Evolutionary conservation across 768 basidiomycete genomes (phyloP).

Genomic region (Boletus rubescentipes): DNA sequence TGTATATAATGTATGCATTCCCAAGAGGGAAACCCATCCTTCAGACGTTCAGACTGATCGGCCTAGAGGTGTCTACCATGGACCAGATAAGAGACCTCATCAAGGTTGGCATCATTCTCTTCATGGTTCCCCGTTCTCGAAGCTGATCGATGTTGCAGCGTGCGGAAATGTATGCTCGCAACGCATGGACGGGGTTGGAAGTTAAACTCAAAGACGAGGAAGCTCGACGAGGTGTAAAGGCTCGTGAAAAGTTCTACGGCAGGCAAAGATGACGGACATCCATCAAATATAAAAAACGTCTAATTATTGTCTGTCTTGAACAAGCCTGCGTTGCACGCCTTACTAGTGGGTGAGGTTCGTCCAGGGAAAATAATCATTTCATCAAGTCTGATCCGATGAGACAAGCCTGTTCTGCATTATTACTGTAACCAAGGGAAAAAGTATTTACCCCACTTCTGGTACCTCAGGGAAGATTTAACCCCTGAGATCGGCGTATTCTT

Average conservation of each 20-base stretch:
- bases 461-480: too few relatives aligned
- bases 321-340: too few relatives aligned
- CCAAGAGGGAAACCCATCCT: conserved; percentile 40
- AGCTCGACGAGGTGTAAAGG: conserved; percentile 56
- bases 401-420: too few relatives aligned
- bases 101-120: conserved; percentile 41
- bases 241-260: conserved; percentile 49
- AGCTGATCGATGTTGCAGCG: conserved; percentile 53
- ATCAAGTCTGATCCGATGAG: too few relatives aligned
- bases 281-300: not conserved
- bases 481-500: too few relatives aligned
- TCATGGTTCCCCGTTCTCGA: not conserved
- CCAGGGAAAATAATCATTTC: too few relatives aligned
- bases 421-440: too few relatives aligned
- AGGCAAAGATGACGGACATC: conserved; percentile 15
- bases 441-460: too few relatives aligned
- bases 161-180: conserved; percentile 63
- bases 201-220: conserved; percentile 66
- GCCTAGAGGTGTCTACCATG: conserved; percentile 56
- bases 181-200: conserved; percentile 56
- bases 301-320: too few relatives aligned
- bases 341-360: too few relatives aligned
- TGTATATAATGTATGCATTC: conserved; percentile 69
- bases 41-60: conserved; percentile 65
- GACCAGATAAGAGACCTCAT: conserved; percentile 50